These are phyloP conservation scores for Penicillium lagena DNA, from an alignment of 495 filamentous ascomycete species.

Conservation along the genomic window DNA sequence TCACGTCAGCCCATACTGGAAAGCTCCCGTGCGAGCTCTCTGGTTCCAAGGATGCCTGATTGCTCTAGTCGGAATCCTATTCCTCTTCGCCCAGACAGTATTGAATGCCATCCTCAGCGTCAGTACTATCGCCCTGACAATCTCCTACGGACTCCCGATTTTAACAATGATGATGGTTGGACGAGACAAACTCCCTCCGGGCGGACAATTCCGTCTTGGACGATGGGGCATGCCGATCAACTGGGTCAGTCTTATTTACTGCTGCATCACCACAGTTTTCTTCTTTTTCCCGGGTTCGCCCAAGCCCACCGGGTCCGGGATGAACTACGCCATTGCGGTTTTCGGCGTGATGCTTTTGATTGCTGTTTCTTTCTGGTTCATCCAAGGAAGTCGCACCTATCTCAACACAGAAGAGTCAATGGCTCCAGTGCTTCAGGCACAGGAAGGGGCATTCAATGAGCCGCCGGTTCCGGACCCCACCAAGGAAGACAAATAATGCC, in stretches of 20 bases:
- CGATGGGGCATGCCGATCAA: slow-evolving; percentile 24
- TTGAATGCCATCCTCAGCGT: slow-evolving; percentile 40
- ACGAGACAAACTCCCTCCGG: slow-evolving; percentile 33
- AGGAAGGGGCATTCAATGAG: slow-evolving; percentile 18
- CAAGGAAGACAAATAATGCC: slow-evolving; percentile 2
- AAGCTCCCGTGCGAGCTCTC: slow-evolving; percentile 31
- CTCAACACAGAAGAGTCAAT: slow-evolving; percentile 32
- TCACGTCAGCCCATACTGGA: slow-evolving; percentile 28
- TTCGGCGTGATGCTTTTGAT: slow-evolving; percentile 43
- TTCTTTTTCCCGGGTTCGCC: slow-evolving; percentile 38
- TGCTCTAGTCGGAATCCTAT: slow-evolving; percentile 33
- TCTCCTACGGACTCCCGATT: slow-evolving; percentile 39
- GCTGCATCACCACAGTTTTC: slow-evolving; percentile 35
- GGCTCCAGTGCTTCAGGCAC: slow-evolving; percentile 29
- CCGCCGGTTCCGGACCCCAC: slow-evolving; percentile 3
- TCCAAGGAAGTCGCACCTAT: slow-evolving; percentile 29
- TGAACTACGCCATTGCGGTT: slow-evolving; percentile 43
- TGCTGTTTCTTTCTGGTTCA: slow-evolving; percentile 34
- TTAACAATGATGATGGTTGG: slow-evolving; percentile 29
- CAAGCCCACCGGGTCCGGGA: slow-evolving; percentile 31
- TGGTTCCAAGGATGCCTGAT: slow-evolving; percentile 38
- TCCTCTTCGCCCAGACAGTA: slow-evolving; percentile 38
- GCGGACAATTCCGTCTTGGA: slow-evolving; percentile 31
- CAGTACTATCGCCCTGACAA: slow-evolving; percentile 38
- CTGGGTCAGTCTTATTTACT: slow-evolving; percentile 35